phyloP scores from a whole-genome alignment of 2,329 filamentous ascomycete genomes.

The Penicillium janthinellum region DNA sequence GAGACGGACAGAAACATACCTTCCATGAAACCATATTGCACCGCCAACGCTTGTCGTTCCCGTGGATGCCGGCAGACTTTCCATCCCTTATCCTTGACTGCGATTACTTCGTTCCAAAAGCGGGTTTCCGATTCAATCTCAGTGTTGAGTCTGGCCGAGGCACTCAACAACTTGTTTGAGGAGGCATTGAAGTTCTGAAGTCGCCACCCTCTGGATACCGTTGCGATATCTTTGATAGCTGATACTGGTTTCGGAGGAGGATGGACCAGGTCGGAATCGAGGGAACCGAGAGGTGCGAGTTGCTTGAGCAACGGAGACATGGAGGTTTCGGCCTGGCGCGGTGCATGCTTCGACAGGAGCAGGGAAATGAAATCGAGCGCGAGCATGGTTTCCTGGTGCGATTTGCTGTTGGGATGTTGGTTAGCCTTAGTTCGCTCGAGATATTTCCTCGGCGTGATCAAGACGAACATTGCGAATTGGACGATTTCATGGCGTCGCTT shows the following conservation, averaged over 20 bases:
- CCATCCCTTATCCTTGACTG: slow-evolving; percentile 83
- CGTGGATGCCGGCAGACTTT: slow-evolving; percentile 75
- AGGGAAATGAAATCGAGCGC: slow-evolving; percentile 82
- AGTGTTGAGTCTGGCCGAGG: slow-evolving; percentile 70
- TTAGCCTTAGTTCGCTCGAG: slow-evolving; percentile 7
- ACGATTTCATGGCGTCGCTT: slow-evolving; percentile 49
- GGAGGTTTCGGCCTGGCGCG: slow-evolving; percentile 67
- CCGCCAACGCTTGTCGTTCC: slow-evolving; percentile 73
- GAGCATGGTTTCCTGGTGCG: slow-evolving; percentile 57
- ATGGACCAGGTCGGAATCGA: slow-evolving; percentile 68
- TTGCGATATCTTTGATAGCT: slow-evolving; percentile 55
- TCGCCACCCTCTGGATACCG: slow-evolving; percentile 69
- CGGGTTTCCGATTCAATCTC: slow-evolving; percentile 79
- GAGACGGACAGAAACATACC: slow-evolving; percentile 44
- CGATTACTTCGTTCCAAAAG: slow-evolving; percentile 86
- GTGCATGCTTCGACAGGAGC: slow-evolving; percentile 78
- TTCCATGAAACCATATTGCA: slow-evolving; percentile 88
- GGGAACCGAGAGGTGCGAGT: slow-evolving; percentile 70
- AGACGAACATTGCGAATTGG: slow-evolving; percentile 45
- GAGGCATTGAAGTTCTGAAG: slow-evolving; percentile 74
- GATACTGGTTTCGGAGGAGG: slow-evolving; percentile 61
- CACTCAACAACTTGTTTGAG: slow-evolving; percentile 71
- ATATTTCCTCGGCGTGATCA: neutral
- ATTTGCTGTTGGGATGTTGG: slow-evolving; percentile 35
- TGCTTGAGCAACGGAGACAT: slow-evolving; percentile 72